phyloP scores from a whole-genome alignment of 495 filamentous ascomycete species.

The Collariella sp. region DNA sequence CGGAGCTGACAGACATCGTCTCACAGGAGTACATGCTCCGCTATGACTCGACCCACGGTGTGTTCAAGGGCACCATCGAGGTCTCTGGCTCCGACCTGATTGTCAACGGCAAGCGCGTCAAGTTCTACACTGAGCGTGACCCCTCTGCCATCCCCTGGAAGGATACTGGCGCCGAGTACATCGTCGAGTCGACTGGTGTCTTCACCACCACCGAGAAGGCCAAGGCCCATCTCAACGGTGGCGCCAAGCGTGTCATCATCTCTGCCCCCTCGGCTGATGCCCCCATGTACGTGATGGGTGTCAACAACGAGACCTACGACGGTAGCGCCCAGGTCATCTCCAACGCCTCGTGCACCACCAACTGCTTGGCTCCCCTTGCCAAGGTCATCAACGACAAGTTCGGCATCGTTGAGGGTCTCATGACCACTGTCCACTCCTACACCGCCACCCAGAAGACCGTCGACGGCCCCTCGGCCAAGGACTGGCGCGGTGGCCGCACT shows the following conservation, averaged over 20 bases:
- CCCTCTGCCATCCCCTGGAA: slow-evolving; percentile 86
- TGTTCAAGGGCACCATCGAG: slow-evolving; percentile 86
- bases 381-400: slow-evolving; percentile 99
- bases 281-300: slow-evolving; percentile 99
- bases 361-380: slow-evolving; percentile 97
- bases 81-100: slow-evolving; percentile 65
- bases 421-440: slow-evolving; percentile 99
- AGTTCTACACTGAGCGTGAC: slow-evolving; percentile 92
- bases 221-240: slow-evolving; percentile 89
- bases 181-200: slow-evolving; percentile 98
- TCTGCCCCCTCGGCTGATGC: slow-evolving; percentile 97
- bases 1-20: slow-evolving; percentile 15
- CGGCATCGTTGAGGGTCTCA: slow-evolving; percentile 94
- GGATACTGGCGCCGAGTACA: slow-evolving; percentile 82
- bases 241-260: slow-evolving; percentile 99
- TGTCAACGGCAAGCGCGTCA: slow-evolving; percentile 92
- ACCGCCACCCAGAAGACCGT: slow-evolving; percentile 99
- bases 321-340: slow-evolving; percentile 85
- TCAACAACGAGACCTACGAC: slow-evolving; percentile 91
- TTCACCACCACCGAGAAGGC: slow-evolving; percentile 99
- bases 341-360: slow-evolving; percentile 99
- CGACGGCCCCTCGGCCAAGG: slow-evolving; percentile 93
- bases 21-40: slow-evolving; percentile 94
- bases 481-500: slow-evolving; percentile 97
- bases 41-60: slow-evolving; percentile 94